These are phyloP conservation scores for Dysphania ambrosioides DNA, from an alignment of 148 eudicot genomes.

Conservation along the genomic window DNA sequence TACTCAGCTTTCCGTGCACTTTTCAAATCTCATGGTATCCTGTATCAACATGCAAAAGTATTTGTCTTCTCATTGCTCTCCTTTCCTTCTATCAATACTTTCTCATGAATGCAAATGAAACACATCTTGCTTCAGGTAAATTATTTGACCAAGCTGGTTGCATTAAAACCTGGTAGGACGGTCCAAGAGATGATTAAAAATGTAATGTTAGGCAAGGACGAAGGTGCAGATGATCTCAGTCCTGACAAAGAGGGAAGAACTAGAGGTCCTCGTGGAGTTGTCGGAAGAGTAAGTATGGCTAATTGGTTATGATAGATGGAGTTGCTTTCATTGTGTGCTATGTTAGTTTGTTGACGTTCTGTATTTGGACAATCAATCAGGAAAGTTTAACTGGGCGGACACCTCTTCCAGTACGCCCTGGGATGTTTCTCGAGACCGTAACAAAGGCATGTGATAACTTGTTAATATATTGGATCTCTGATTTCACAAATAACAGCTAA, in stretches of 20 bases:
- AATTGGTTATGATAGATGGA: background rate
- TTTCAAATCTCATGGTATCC: background rate
- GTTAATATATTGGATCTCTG: background rate
- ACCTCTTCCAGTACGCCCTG: constrained; percentile 95
- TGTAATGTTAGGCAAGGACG: constrained; percentile 92
- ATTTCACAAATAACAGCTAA: background rate
- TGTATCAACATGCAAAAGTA: background rate
- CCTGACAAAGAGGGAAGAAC: constrained; percentile 40
- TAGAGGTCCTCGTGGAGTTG: constrained; percentile 42
- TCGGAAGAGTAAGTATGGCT: constrained; percentile 60
- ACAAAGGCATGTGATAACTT: constrained; percentile 62
- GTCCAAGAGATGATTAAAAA: constrained; percentile 85
- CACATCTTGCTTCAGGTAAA: constrained; percentile 59
- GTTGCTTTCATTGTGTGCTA: background rate
- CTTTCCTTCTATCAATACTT: background rate
- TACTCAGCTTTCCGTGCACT: background rate
- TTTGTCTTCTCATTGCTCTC: background rate
- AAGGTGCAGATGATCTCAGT: constrained; percentile 63
- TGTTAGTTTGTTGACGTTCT: background rate
- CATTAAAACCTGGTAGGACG: constrained; percentile 74
- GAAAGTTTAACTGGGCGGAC: constrained; percentile 63
- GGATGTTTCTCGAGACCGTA: constrained; percentile 97
- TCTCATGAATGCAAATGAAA: constrained; percentile 3
- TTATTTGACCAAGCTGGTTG: constrained; percentile 79
- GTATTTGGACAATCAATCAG: constrained; percentile 36